Percentiles rank a stretch among this genome's conserved stretches.
These are phyloP conservation scores for Brassica incana DNA, from an alignment of 345 rosid species.

Conservation along the genomic window DNA sequence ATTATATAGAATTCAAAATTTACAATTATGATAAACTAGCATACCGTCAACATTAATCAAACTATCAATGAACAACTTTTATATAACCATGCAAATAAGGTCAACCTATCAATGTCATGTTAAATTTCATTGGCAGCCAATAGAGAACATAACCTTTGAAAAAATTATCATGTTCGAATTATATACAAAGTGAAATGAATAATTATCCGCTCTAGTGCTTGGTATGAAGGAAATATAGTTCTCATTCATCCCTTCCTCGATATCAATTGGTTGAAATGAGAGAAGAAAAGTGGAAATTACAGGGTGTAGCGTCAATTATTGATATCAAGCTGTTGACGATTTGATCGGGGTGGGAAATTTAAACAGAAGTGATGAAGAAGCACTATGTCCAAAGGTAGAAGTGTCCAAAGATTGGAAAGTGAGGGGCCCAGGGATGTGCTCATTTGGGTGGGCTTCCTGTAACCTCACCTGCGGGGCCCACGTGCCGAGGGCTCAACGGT, in stretches of 20 bases:
- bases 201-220: neutral
- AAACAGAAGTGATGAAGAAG: neutral
- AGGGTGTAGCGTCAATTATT: slow-evolving; percentile 19
- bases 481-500: slow-evolving; percentile 27
- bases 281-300: slow-evolving; percentile 14
- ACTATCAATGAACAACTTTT: neutral
- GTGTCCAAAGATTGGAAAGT: slow-evolving; percentile 11
- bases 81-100: neutral
- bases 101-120: neutral
- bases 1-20: neutral
- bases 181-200: slow-evolving; percentile 8
- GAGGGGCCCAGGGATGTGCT: slow-evolving; percentile 8
- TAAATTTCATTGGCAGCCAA: slow-evolving; percentile 5
- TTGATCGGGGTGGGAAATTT: neutral
- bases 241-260: slow-evolving; percentile 1
- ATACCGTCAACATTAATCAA: neutral
- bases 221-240: slow-evolving; percentile 7
- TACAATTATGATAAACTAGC: neutral
- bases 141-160: slow-evolving; percentile 20
- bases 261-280: slow-evolving; percentile 22
- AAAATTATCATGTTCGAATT: slow-evolving; percentile 1
- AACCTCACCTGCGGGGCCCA: slow-evolving; percentile 23
- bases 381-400: slow-evolving; percentile 8
- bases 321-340: slow-evolving; percentile 2
- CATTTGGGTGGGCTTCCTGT: slow-evolving; percentile 4